Percentiles rank a stretch among this genome's conserved stretches.
Conservation (phyloP, 805 yeast species). For the Myxozyma nipponensis region DNA sequence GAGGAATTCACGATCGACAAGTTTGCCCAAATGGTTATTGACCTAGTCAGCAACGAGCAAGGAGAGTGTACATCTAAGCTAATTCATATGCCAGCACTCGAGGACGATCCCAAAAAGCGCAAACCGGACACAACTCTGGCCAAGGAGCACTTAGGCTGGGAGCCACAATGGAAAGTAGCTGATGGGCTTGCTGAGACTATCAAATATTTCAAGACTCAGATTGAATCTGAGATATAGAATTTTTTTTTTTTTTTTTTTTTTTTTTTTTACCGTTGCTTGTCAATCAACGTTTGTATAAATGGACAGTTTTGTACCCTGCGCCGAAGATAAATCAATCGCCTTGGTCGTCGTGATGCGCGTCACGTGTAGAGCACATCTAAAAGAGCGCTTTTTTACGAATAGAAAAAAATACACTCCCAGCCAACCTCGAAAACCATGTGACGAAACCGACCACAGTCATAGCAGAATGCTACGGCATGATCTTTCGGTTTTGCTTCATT, state of each 20-base stretch:
- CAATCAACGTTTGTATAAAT: background rate
- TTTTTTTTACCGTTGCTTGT: background rate
- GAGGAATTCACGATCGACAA: slow-evolving; percentile 31
- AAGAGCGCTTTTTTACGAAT: too few relatives aligned
- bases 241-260: background rate
- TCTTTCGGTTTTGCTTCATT: too few relatives aligned
- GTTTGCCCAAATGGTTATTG: slow-evolving; percentile 30
- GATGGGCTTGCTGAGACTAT: slow-evolving; percentile 31
- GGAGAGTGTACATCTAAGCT: slow-evolving; percentile 26
- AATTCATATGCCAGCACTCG: slow-evolving; percentile 24
- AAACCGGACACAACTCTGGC: slow-evolving; percentile 31
- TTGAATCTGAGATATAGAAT: slow-evolving; percentile 11
- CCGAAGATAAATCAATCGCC: too few relatives aligned
- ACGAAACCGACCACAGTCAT: too few relatives aligned
- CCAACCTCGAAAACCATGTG: too few relatives aligned
- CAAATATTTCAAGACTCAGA: slow-evolving; percentile 28
- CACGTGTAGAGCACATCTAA: too few relatives aligned
- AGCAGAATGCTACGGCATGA: too few relatives aligned
- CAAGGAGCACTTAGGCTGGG: slow-evolving; percentile 27
- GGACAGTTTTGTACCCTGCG: too few relatives aligned
- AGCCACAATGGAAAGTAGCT: slow-evolving; percentile 30
- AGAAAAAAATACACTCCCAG: too few relatives aligned
- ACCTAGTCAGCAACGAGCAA: slow-evolving; percentile 22
- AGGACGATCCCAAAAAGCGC: slow-evolving; percentile 32
- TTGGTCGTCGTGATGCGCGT: too few relatives aligned